Percentiles rank a stretch among this genome's conserved stretches.
Conservation (phyloP, 257 asterid species). For the Penstemon newberryi region DNA sequence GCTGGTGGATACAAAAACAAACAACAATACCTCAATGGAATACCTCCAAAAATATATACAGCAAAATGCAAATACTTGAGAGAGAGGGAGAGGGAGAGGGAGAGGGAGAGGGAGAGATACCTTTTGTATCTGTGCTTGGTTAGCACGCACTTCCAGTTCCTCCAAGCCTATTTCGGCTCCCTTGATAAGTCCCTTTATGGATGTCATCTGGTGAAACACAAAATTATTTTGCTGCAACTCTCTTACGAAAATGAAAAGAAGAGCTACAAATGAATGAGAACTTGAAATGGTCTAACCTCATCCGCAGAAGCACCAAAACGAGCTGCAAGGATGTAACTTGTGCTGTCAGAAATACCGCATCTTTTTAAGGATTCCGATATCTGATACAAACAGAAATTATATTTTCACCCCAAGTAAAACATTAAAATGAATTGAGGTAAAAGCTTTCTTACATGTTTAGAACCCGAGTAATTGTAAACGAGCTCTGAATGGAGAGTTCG, state of each 20-base stretch:
- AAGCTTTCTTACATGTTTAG: constrained; percentile 69
- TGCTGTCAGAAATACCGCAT: constrained; percentile 80
- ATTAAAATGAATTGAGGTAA: constrained; percentile 12
- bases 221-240: not conserved
- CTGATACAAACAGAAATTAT: constrained; percentile 33
- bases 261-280: not conserved
- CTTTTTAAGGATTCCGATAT: constrained; percentile 87
- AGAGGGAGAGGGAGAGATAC: constrained; percentile 29
- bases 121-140: constrained; percentile 80
- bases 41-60: not conserved
- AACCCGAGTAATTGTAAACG: constrained; percentile 88
- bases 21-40: constrained; percentile 18
- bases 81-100: not conserved
- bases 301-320: constrained; percentile 75
- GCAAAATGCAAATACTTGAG: not conserved
- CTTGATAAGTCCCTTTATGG: constrained; percentile 55
- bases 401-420: constrained; percentile 7
- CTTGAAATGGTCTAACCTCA: constrained; percentile 51
- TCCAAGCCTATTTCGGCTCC: constrained; percentile 72
- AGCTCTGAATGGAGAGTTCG: constrained; percentile 91
- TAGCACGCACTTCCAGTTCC: constrained; percentile 66
- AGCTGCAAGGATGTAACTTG: constrained; percentile 81
- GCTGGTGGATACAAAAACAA: constrained; percentile 42
- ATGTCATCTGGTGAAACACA: constrained; percentile 43
- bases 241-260: not conserved